Percentiles rank a stretch among this genome's conserved stretches.
phyloP scores from a whole-genome alignment of 2,329 filamentous ascomycete genomes.

The Colletotrichum kahawae region DNA sequence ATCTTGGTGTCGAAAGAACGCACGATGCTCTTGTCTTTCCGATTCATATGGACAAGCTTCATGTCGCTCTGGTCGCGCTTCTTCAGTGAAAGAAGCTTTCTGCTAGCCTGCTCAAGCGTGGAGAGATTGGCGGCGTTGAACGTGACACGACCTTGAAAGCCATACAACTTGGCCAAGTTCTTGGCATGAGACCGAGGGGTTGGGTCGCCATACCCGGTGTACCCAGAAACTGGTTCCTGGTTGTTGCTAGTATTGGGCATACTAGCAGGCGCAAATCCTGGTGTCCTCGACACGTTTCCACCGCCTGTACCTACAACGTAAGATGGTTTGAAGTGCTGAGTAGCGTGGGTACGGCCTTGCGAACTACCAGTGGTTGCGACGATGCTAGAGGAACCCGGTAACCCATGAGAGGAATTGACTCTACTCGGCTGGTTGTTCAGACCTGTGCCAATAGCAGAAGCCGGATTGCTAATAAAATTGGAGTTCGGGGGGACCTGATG shows the following conservation, averaged over 20 bases:
- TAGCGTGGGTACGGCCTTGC: not conserved
- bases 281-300: not conserved
- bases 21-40: not conserved
- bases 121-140: slow-evolving; percentile 25
- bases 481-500: not conserved
- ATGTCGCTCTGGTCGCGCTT: not conserved
- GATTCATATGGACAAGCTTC: not conserved
- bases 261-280: not conserved
- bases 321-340: not conserved
- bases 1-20: not conserved
- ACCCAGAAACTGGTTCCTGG: not conserved
- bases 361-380: not conserved
- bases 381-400: not conserved
- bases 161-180: slow-evolving; percentile 22
- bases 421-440: not conserved
- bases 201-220: not conserved
- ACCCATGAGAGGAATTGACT: not conserved
- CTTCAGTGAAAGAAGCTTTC: slow-evolving; percentile 27
- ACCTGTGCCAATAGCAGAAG: not conserved
- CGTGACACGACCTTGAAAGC: slow-evolving; percentile 36
- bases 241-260: not conserved
- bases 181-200: not conserved
- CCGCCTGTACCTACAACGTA: not conserved
- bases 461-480: not conserved
- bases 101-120: slow-evolving; percentile 25